Evolutionary conservation across 1,284 basidiomycete species (phyloP).

Genomic region (Austroboletus sp.): DNA sequence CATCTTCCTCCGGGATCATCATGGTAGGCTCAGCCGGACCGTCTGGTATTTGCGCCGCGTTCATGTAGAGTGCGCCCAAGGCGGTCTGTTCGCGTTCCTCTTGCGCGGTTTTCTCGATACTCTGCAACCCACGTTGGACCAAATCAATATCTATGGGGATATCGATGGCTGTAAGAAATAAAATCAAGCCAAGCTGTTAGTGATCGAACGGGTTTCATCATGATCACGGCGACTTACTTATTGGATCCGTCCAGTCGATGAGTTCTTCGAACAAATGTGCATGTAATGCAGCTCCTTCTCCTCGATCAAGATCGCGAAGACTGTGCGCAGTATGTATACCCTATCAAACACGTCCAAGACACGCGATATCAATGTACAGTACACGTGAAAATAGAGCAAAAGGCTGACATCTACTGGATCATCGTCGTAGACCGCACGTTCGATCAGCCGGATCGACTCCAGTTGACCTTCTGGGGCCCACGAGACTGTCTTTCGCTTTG

Average conservation of each 20-base stretch:
- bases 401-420: slow-evolving; percentile 72
- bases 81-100: slow-evolving; percentile 73
- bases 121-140: slow-evolving; percentile 53
- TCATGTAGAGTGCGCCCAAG: slow-evolving; percentile 65
- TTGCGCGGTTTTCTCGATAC: slow-evolving; percentile 59
- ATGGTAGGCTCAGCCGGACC: slow-evolving; percentile 62
- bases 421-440: slow-evolving; percentile 77
- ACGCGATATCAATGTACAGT: slow-evolving; percentile 52
- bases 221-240: slow-evolving; percentile 43
- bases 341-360: slow-evolving; percentile 42
- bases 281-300: slow-evolving; percentile 75
- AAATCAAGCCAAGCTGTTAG: slow-evolving; percentile 7
- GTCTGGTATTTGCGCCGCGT: slow-evolving; percentile 61
- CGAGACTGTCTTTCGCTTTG: slow-evolving; percentile 63
- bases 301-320: slow-evolving; percentile 74
- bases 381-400: slow-evolving; percentile 38
- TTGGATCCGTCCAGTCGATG: slow-evolving; percentile 73
- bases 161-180: slow-evolving; percentile 47
- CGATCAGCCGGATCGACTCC: slow-evolving; percentile 67
- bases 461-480: slow-evolving; percentile 69
- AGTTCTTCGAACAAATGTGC: slow-evolving; percentile 74
- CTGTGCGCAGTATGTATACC: slow-evolving; percentile 59
- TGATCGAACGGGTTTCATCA: slow-evolving; percentile 13
- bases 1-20: slow-evolving; percentile 59
- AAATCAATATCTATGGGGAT: slow-evolving; percentile 51